A percentile compares a stretch with the other conserved stretches of the same genome.
phyloP scores from a whole-genome alignment of 176 grass and related monocot species.

The Miscanthus lutarioriparius region DNA sequence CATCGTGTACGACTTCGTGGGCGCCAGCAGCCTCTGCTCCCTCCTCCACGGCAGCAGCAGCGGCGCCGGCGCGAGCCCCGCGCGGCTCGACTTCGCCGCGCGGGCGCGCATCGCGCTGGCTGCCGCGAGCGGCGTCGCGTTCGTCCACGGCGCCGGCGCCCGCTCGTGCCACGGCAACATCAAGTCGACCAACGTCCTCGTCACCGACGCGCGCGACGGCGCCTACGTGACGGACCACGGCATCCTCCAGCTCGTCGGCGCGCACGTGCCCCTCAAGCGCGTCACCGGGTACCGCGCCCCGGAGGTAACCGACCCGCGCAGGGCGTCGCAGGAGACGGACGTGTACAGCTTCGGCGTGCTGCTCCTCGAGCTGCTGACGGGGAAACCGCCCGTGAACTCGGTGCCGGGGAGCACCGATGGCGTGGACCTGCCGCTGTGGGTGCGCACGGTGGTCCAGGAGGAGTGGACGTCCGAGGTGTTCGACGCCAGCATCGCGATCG shows the following conservation, averaged over 20 bases:
- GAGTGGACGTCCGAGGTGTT: constrained; percentile 77
- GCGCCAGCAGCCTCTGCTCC: constrained; percentile 54
- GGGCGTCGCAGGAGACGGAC: constrained; percentile 58
- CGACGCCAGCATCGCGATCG: constrained; percentile 52
- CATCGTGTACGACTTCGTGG: constrained; percentile 67
- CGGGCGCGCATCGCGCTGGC: constrained; percentile 58
- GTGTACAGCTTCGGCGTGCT: constrained; percentile 86
- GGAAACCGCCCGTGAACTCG: constrained; percentile 47
- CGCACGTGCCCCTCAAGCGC: constrained; percentile 40
- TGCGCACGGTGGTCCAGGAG: constrained; percentile 62
- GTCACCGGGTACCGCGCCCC: constrained; percentile 58
- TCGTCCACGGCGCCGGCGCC: constrained; percentile 57
- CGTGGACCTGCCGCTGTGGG: constrained; percentile 74
- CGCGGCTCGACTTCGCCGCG: constrained; percentile 46
- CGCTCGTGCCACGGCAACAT: constrained; percentile 76
- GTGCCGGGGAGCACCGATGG: constrained; percentile 40
- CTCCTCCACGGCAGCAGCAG: constrained; percentile 54
- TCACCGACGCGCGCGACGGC: constrained; percentile 27
- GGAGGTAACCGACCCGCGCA: constrained; percentile 46
- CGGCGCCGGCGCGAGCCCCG: constrained; percentile 27
- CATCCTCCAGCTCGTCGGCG: constrained; percentile 39
- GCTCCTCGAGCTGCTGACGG: constrained; percentile 70
- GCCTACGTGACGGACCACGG: constrained; percentile 66
- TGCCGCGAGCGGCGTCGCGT: constrained; percentile 63
- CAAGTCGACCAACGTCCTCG: constrained; percentile 80